Evolutionary conservation across 345 rosid species (phyloP), one percentile per base, ranked within the genome.

Genomic region (Arabidopsis suecica): DNA sequence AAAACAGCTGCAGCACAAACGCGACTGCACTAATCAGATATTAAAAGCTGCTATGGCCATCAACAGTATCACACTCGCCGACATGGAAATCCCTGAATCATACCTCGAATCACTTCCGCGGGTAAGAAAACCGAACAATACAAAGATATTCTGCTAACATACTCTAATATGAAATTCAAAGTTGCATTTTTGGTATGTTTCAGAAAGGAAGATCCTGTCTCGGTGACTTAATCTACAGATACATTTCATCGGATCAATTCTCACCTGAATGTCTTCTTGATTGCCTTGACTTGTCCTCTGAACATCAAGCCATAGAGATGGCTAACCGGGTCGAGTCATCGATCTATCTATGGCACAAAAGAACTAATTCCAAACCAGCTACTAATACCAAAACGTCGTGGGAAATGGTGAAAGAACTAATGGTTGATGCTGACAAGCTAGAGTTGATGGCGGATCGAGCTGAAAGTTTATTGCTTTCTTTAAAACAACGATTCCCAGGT

Each of bases 21-120:
- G 97, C 5, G 99, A 96, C 78, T 88, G 93, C 81, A 84, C 98
- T n/a, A 96, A 88, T 78, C 98, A 96, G 84, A 96, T 96, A 78
- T 79, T 96, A 13, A 96, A 96, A 80, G 99, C 98, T 71, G 94
- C 96, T 32, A 89, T 96, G 98, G 98, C 99, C 32, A 96, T 96
- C 82, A 96, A 96, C 82, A 85, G 87, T 71, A 80, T 81, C 70
- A 80, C 98, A 37, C 78, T 93, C 68, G 83, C 84, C 36, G 99
- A 92, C 23, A 96, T 93, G 96, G 96, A 91, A 62, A 83, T 96
- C 71, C 99, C 99, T 7, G 88, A 93, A 48, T 87, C 95, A 6
- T 96, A 82, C 75, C 74, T 88, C 38, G 97, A 91, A 32, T 75
- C 97, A 77, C 97, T 93, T 70, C 99, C 99, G 41, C 89, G 92